These are phyloP conservation scores for Hypoxylon sp. DNA, from an alignment of 2,329 filamentous ascomycete species.

Conservation along the genomic window DNA sequence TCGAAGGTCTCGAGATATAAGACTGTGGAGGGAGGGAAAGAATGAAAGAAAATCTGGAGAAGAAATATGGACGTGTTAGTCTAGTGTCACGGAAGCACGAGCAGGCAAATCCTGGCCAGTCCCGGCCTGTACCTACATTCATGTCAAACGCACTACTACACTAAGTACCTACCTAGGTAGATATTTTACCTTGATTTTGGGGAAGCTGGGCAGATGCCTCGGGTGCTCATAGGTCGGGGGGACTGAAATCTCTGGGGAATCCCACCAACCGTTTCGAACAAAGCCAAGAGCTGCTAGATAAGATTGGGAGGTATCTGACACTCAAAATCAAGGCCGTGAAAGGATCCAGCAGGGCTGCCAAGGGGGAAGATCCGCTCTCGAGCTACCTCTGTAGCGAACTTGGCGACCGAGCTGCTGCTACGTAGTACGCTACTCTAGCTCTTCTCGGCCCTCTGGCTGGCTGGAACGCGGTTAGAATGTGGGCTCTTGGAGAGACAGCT, in stretches of 20 bases:
- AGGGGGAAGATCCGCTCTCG: slow-evolving; percentile 2
- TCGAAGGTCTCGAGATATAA: slow-evolving; percentile 13
- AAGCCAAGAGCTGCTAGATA: slow-evolving; percentile 17
- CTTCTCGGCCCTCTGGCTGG: background rate
- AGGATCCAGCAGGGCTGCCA: slow-evolving; percentile 21
- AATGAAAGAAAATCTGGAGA: slow-evolving; percentile 24
- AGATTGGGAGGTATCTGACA: slow-evolving; percentile 15
- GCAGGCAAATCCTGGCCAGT: slow-evolving; percentile 18
- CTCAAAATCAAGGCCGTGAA: slow-evolving; percentile 19
- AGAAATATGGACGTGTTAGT: slow-evolving; percentile 26
- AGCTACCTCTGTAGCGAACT: too few species aligned
- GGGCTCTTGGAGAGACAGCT: slow-evolving; percentile 8
- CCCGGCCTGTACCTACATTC: slow-evolving; percentile 31
- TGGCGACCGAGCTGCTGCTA: background rate
- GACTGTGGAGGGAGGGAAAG: slow-evolving; percentile 20
- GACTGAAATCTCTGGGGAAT: slow-evolving; percentile 29
- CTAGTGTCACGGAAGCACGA: slow-evolving; percentile 22
- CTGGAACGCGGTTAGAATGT: slow-evolving; percentile 15
- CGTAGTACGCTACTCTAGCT: too few species aligned
- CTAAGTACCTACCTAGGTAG: slow-evolving; percentile 27
- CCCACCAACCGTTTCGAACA: slow-evolving; percentile 14
- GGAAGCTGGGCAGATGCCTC: slow-evolving; percentile 14
- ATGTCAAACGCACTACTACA: slow-evolving; percentile 35
- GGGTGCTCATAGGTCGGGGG: slow-evolving; percentile 25
- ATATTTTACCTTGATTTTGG: slow-evolving; percentile 33